Conservation (phyloP, 176 grass and related monocot genomes). For the Oryza meyeriana region DNA sequence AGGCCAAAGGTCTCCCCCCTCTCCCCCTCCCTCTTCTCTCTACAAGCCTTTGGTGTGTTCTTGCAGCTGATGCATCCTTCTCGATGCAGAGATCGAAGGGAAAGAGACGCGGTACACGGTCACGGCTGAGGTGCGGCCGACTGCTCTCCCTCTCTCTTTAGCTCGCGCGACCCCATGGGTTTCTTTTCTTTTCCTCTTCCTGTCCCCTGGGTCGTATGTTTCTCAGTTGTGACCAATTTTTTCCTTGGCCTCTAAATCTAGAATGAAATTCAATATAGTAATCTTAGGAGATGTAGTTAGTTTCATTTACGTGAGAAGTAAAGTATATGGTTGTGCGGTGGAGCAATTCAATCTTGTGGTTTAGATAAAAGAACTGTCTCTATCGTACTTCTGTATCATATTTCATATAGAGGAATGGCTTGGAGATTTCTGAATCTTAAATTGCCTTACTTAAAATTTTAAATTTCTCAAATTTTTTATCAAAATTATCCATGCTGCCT, state of each 20-base stretch:
- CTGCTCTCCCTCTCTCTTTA: not conserved
- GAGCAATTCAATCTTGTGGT: not conserved
- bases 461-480: not conserved
- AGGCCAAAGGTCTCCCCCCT: conserved; percentile 44
- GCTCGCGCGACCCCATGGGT: not conserved
- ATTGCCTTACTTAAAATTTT: not conserved
- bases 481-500: not conserved
- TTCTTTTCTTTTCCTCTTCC: not conserved
- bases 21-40: not conserved
- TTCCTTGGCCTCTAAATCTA: not conserved
- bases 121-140: conserved; percentile 44
- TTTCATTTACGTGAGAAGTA: not conserved
- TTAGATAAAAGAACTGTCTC: not conserved
- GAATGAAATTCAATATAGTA: not conserved
- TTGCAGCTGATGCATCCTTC: not conserved
- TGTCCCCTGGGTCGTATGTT: not conserved
- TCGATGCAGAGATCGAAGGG: conserved; percentile 55
- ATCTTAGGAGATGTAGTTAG: not conserved
- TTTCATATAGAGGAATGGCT: not conserved
- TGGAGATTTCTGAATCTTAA: not conserved
- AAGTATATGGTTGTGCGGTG: not conserved
- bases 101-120: conserved; percentile 61
- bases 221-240: not conserved
- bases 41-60: not conserved
- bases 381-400: not conserved